These are phyloP conservation scores for Parietichytrium sp. DNA, from an alignment of 108 stramenopile species.

Conservation along the genomic window DNA sequence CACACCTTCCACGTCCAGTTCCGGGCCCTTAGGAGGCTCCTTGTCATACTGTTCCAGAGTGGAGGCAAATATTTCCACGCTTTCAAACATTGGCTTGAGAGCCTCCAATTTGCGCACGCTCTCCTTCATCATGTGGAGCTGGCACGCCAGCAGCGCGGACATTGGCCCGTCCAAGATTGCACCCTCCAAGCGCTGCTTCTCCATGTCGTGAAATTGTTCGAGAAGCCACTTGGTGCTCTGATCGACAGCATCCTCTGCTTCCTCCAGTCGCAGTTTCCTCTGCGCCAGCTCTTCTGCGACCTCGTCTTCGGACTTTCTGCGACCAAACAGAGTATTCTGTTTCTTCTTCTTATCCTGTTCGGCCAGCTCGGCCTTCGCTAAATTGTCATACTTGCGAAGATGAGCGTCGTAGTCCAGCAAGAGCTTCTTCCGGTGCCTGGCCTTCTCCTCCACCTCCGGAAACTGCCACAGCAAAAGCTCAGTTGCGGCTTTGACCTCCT, in stretches of 20 bases:
- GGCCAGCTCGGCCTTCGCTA: not conserved
- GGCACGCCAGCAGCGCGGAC: slow-evolving; percentile 30
- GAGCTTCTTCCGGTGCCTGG: not conserved
- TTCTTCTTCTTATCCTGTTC: not conserved
- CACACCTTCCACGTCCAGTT: slow-evolving; percentile 30
- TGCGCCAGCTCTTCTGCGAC: slow-evolving; percentile 12
- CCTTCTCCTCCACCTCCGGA: slow-evolving; percentile 26
- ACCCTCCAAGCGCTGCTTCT: not conserved
- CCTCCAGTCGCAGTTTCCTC: not conserved
- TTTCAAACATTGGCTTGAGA: slow-evolving; percentile 21
- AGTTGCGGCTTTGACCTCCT: slow-evolving; percentile 15
- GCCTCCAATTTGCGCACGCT: not conserved
- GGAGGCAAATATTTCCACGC: not conserved
- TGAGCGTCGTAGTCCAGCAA: slow-evolving; percentile 29
- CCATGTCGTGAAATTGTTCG: slow-evolving; percentile 22
- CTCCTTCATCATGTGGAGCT: not conserved
- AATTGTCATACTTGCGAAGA: slow-evolving; percentile 5
- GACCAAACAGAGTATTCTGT: not conserved
- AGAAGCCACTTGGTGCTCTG: slow-evolving; percentile 22
- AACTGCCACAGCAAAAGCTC: slow-evolving; percentile 34
- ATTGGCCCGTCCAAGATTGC: slow-evolving; percentile 3
- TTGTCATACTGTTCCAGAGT: slow-evolving; percentile 24
- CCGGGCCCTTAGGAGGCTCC: not conserved
- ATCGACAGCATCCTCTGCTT: slow-evolving; percentile 11
- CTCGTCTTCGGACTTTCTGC: not conserved